Base-by-base conservation (phyloP, 495 filamentous ascomycete genomes). In the Neurospora sp. region DNA sequence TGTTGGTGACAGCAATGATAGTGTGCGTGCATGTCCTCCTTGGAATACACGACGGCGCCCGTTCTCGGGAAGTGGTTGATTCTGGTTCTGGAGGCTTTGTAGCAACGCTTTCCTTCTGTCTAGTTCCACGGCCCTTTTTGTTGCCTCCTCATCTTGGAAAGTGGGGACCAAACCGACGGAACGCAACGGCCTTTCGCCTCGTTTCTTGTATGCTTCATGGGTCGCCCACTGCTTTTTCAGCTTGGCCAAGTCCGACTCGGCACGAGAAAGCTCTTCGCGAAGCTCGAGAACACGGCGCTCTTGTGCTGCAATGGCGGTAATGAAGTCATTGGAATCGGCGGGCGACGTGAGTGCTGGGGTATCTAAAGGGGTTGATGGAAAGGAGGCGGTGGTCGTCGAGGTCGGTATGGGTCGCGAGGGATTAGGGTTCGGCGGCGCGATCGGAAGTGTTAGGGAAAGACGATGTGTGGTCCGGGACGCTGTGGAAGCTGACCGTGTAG, bases 221-320 rank as follows among this genome's bases (percentile, higher is more conserved):
- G 85, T 80, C 3, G 91, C 87, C 93, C 93, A 91, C 78, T 96
- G 93, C 74, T 88, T 91, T 82, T 97, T 97, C 69, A 98, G 84
- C 73, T 84, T 88, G 40, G 84, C 82, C 73, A 99, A 84, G 41
- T 97, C 93, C 5, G 81, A 79, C 78, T 98, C 96, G 11, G 96
- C 95, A 71, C 90, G 90, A 9, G 84, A 80, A 14, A 99, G 86
- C 80, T 98, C 96, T 80, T 98, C 96, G 70, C 90, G 91, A 39
- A 98, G 85, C 84, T 98, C 96, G 54, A 99, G 84, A 7, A 99
- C 95, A 71, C 89, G 90, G n/a, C 96, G 90, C 80, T 99, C 96
- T 81, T 98, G 94, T 6, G 93, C 91, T 16, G 96, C 96, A 72
- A 98, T 90, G 40, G 93, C 92, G 42, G 93, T 93, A 49, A 99